A percentile compares a stretch with the other conserved stretches of the same genome.
Evolutionary conservation across 1,284 basidiomycete genomes (phyloP).

Genomic region (Inonotus obliquus): DNA sequence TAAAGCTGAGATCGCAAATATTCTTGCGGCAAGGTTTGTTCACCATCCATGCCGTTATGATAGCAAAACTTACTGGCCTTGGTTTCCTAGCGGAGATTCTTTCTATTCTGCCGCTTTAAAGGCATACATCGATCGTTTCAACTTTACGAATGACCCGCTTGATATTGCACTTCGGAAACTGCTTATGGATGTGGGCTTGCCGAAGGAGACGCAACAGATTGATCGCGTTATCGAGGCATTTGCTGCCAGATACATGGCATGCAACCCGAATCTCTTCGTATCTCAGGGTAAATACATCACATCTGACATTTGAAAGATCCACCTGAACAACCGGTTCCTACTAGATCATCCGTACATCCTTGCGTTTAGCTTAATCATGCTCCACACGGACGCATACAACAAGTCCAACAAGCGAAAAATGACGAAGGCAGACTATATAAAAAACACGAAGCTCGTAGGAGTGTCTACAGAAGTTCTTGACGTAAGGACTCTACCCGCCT

Average conservation of each 20-base stretch:
- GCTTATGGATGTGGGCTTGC: constrained; percentile 88
- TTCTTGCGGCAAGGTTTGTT: constrained; percentile 76
- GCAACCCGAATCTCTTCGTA: constrained; percentile 81
- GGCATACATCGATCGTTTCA: constrained; percentile 74
- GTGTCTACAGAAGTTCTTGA: constrained; percentile 82
- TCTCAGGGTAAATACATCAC: constrained; percentile 55
- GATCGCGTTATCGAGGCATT: constrained; percentile 97
- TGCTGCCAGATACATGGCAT: constrained; percentile 77
- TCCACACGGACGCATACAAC: constrained; percentile 98
- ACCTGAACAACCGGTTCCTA: constrained; percentile 1
- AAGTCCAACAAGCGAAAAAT: constrained; percentile 97
- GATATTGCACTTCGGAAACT: constrained; percentile 91
- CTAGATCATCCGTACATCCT: constrained; percentile 94
- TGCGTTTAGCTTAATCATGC: constrained; percentile 97
- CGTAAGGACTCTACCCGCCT: constrained; percentile 40
- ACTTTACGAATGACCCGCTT: constrained; percentile 79
- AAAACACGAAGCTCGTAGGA: constrained; percentile 87
- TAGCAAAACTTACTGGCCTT: background rate
- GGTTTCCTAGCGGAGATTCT: constrained; percentile 52
- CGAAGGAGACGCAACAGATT: constrained; percentile 97
- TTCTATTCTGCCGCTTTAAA: constrained; percentile 73
- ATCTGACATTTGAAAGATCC: background rate
- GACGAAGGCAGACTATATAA: constrained; percentile 90
- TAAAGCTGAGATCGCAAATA: constrained; percentile 72
- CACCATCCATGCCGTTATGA: constrained; percentile 6